Conservation (phyloP, 768 basidiomycete genomes). For the Phanerodontia chrysosporium region DNA sequence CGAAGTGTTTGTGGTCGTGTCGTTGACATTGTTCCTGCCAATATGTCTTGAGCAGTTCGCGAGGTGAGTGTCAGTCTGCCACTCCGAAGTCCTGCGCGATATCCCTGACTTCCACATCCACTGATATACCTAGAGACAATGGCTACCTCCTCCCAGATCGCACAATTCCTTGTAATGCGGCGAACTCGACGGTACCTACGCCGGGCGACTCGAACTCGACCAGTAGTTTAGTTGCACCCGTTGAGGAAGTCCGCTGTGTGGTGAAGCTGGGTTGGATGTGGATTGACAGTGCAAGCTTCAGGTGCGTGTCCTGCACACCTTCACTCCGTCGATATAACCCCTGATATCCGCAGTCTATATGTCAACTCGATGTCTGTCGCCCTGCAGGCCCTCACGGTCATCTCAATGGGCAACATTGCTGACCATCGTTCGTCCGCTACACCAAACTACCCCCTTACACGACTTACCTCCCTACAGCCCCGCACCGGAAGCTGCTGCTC, state of each 20-base stretch:
- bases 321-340: too few species aligned
- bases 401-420: constrained; percentile 90
- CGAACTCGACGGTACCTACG: not conserved
- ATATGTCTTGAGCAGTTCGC: constrained; percentile 88
- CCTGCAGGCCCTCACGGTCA: constrained; percentile 88
- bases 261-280: constrained; percentile 80
- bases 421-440: constrained; percentile 66
- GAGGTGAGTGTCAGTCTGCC: constrained; percentile 18
- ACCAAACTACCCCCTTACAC: too few species aligned
- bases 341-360: constrained; percentile 57
- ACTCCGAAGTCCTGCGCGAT: not conserved
- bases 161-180: constrained; percentile 47
- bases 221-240: constrained; percentile 10
- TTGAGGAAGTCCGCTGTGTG: constrained; percentile 57
- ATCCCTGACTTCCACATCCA: too few species aligned
- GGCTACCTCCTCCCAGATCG: constrained; percentile 73
- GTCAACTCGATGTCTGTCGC: constrained; percentile 85
- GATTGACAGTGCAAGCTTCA: constrained; percentile 92
- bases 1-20: constrained; percentile 80
- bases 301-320: too few species aligned
- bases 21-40: constrained; percentile 76
- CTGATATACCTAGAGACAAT: too few species aligned
- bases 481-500: constrained; percentile 75
- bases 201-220: not conserved
- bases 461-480: constrained; percentile 44